Evolutionary conservation across 1,284 basidiomycete species (phyloP).

Genomic region (Tausonia pullulans): DNA sequence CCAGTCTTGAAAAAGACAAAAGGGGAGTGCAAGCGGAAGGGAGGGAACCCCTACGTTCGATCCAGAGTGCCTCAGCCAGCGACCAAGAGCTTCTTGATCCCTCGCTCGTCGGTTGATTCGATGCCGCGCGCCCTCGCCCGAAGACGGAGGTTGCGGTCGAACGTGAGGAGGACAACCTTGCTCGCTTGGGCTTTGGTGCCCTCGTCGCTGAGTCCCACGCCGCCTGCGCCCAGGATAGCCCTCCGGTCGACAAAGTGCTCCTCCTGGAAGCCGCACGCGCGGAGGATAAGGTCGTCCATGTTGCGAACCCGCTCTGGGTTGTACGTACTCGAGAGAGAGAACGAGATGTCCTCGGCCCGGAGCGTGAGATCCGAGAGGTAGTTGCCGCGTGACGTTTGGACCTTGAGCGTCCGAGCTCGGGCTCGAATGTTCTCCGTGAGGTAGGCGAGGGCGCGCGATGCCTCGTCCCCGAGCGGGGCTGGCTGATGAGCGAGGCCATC

Average conservation of each 20-base stretch:
- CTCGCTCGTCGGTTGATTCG: conserved; percentile 33
- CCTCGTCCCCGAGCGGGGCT: conserved; percentile 51
- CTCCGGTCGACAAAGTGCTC: conserved; percentile 85
- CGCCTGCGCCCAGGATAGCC: conserved; percentile 45
- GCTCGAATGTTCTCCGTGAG: conserved; percentile 64
- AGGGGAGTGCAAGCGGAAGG: no score
- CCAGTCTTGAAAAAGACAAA: no score
- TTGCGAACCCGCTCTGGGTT: conserved; percentile 44
- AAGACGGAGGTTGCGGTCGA: conserved; percentile 64
- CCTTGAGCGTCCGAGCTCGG: conserved; percentile 68
- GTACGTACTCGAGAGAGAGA: conserved; percentile 28
- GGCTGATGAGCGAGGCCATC: conserved; percentile 70
- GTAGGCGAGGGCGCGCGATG: conserved; percentile 59
- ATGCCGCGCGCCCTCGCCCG: conserved; percentile 32
- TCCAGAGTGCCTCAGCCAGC: no score
- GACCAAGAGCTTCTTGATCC: conserved; percentile 28
- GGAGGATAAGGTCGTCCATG: conserved; percentile 91
- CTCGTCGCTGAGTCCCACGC: conserved; percentile 20
- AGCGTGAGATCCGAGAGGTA: conserved; percentile 75
- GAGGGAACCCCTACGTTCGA: no score
- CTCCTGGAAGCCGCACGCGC: conserved; percentile 81
- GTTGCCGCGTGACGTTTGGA: conserved; percentile 90
- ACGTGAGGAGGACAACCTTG: conserved; percentile 77
- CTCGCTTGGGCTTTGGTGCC: conserved; percentile 42
- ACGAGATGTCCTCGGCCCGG: conserved; percentile 74